Conservation (phyloP, 2,329 filamentous ascomycete genomes). For the Claviceps capensis region DNA sequence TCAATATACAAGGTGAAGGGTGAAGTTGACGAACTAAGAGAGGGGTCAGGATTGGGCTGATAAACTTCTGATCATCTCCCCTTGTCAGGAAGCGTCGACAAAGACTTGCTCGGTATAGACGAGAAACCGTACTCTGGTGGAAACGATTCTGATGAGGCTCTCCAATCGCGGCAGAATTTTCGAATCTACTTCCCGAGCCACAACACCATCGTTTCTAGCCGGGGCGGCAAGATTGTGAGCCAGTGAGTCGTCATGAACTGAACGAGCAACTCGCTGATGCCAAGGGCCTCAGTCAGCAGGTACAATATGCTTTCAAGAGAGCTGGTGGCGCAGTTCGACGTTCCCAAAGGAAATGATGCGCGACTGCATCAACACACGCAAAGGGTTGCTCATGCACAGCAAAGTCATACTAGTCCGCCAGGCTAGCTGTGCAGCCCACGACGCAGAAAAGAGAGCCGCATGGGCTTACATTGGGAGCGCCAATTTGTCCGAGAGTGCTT, state of each 20-base stretch:
- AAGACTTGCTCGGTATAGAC: background rate
- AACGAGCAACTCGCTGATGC: background rate
- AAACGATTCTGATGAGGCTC: background rate
- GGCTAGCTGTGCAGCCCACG: background rate
- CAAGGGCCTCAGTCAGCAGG: conserved; percentile 47
- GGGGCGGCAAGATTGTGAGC: conserved; percentile 35
- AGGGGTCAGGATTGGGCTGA: background rate
- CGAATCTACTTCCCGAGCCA: conserved; percentile 71
- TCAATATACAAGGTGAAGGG: conserved; percentile 4
- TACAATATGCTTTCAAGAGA: conserved; percentile 65
- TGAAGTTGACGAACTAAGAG: conserved; percentile 5
- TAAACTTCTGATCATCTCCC: background rate
- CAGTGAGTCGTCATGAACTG: background rate
- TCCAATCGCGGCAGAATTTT: conserved; percentile 31
- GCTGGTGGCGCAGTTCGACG: conserved; percentile 53
- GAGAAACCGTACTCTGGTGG: background rate
- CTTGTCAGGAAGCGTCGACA: background rate
- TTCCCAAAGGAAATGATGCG: conserved; percentile 63
- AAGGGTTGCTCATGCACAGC: conserved; percentile 72
- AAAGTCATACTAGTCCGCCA: conserved; percentile 53
- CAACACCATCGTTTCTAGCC: conserved; percentile 52
- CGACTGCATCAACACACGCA: conserved; percentile 59
- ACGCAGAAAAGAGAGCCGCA: conserved; percentile 19
- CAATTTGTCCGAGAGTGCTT: conserved; percentile 87
- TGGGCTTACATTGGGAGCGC: conserved; percentile 87